Base-by-base conservation (phyloP, 495 filamentous ascomycete genomes). In the Penicillium bialowiezense region DNA sequence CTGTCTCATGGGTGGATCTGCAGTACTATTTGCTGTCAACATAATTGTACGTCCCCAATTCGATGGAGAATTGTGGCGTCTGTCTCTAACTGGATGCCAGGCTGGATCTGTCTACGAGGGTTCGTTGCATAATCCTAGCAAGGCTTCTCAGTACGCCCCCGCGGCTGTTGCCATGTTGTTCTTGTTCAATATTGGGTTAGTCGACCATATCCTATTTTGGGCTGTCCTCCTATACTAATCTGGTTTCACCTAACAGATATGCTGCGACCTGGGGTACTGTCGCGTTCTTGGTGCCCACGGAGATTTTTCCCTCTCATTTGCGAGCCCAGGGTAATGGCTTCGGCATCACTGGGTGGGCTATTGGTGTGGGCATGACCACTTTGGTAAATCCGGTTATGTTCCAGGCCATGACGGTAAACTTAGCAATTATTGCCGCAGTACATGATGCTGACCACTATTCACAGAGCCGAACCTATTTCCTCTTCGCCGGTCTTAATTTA, bases 291-390 rank as follows among this genome's bases (percentile, higher is more conserved):
- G 56, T 77, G 10, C 78, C 76, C 1, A 78, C 75, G 0, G 77
- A 81, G 53, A 78, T 81, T 19, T 80, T 75, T 51, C 73, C 75
- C 2, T 68, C 67, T 13, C 72, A 77, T 31, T 58, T 81, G 26
- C 70, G 77, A 34, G 75, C 76, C 17, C 72, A 81, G 51, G 78
- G 77, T 2, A 79, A 81, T 57, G 76, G 76, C 1, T 81, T 80
- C 54, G 74, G 75, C 0, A 77, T 82, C 15, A 78, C 75, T 14
- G 79, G 77, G 3, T 81, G 77, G 77, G 78, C 77, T 5, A 74
- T 81, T 54, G 79, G 77, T 21, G 75, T 77, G 8, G 77, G 78
- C 12, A 72, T 75, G 65, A 75, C 77, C 17, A 73, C 72, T n/a
- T 63, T 78, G 34, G 70, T 80, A 46, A 77, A 77, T 41, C 76